Conservation (phyloP, 78 protist species). For the Dictyostelium capitatum region DNA sequence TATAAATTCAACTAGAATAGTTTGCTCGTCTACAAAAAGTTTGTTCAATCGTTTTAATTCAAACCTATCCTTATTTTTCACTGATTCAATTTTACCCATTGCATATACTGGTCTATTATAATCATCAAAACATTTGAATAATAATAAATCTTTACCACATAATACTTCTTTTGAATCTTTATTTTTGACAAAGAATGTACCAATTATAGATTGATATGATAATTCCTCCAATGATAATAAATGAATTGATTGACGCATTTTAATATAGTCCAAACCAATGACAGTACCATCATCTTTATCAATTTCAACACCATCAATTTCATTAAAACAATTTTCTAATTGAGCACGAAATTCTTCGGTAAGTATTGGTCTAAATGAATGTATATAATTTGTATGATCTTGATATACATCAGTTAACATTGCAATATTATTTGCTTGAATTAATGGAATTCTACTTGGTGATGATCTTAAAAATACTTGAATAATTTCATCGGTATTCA, state of each 20-base stretch:
- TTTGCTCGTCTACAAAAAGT: too few relatives aligned
- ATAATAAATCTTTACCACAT: neutral
- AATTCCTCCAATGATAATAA: neutral
- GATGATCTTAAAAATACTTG: neutral
- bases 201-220: neutral
- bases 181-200: neutral
- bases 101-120: neutral
- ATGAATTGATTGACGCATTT: neutral
- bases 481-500: neutral
- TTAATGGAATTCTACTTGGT: neutral
- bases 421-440: neutral
- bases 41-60: neutral
- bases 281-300: neutral
- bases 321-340: neutral
- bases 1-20: neutral
- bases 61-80: neutral
- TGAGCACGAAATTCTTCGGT: neutral
- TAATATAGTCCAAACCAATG: neutral
- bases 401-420: neutral
- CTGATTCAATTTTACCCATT: neutral
- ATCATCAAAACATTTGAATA: neutral
- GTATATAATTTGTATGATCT: neutral
- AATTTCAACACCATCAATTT: neutral
- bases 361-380: neutral
- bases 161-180: neutral